Conservation (phyloP, 768 basidiomycete species). For the Macrocybe gigantea region DNA sequence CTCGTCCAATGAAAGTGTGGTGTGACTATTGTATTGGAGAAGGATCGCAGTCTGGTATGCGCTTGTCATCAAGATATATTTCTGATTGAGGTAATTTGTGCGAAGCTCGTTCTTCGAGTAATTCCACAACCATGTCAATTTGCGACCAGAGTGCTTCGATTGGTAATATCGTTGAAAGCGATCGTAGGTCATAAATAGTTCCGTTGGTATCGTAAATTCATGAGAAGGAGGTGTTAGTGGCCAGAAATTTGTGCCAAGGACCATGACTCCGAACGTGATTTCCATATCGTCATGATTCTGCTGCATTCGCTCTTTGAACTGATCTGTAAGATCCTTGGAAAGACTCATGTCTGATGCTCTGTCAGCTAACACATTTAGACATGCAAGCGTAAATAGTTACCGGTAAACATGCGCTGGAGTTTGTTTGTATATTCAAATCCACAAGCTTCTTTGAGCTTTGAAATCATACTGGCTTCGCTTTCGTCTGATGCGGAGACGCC, state of each 20-base stretch:
- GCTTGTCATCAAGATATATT: constrained; percentile 94
- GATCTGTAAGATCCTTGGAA: constrained; percentile 91
- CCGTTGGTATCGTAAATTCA: constrained; percentile 84
- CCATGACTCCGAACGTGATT: constrained; percentile 89
- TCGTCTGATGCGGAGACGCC: constrained; percentile 92
- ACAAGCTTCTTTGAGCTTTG: constrained; percentile 93
- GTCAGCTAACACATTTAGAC: background rate
- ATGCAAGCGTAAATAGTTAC: constrained; percentile 27
- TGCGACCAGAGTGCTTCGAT: constrained; percentile 89
- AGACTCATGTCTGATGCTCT: constrained; percentile 74
- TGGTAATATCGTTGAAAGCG: constrained; percentile 93
- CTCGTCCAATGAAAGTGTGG: constrained; percentile 77
- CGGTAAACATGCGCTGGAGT: constrained; percentile 94
- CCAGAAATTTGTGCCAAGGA: constrained; percentile 96
- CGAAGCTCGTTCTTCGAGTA: constrained; percentile 95
- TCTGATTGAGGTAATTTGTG: constrained; percentile 89
- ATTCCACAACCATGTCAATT: constrained; percentile 98
- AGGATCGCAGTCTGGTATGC: constrained; percentile 95
- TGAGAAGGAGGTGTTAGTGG: constrained; percentile 78
- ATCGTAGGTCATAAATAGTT: constrained; percentile 83
- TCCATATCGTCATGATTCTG: constrained; percentile 82
- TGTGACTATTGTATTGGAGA: constrained; percentile 87
- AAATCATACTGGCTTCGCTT: constrained; percentile 96
- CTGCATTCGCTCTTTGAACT: constrained; percentile 91
- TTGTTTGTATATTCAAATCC: constrained; percentile 98